A percentile compares a stretch with the other conserved stretches of the same genome.
Conservation (phyloP, 2,329 filamentous ascomycete species). For the Zymoseptoria brevis region DNA sequence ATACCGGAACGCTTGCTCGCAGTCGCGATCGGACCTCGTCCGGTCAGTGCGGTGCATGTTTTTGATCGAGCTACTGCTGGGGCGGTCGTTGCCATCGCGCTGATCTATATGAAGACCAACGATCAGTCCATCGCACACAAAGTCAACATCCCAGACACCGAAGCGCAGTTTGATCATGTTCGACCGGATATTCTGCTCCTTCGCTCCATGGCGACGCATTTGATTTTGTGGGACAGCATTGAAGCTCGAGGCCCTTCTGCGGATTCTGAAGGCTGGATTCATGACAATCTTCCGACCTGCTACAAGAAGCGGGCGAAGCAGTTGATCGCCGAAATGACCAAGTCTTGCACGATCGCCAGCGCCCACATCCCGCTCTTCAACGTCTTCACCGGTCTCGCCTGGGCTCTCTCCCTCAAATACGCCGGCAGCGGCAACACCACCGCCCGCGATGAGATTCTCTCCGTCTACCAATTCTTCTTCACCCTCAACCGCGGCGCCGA, state of each 20-base stretch:
- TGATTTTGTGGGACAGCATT: constrained; percentile 89
- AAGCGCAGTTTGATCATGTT: constrained; percentile 90
- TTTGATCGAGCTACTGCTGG: constrained; percentile 87
- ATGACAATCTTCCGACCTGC: constrained; percentile 60
- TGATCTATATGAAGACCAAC: constrained; percentile 97
- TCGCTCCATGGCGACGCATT: constrained; percentile 76
- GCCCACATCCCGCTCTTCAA: constrained; percentile 88
- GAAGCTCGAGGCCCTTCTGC: constrained; percentile 38
- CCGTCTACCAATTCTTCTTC: constrained; percentile 59
- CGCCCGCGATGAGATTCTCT: constrained; percentile 73
- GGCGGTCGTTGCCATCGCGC: constrained; percentile 79
- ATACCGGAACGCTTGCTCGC: constrained; percentile 80
- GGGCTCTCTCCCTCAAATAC: constrained; percentile 46
- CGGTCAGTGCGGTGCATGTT: constrained; percentile 85
- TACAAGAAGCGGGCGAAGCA: constrained; percentile 49
- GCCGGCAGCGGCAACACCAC: constrained; percentile 47
- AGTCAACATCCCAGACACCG: constrained; percentile 83
- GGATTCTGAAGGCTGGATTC: constrained; percentile 53
- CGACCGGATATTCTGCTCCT: constrained; percentile 87
- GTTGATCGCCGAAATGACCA: constrained; percentile 40
- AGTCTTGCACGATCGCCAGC: constrained; percentile 51
- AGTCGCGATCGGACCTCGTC: constrained; percentile 80
- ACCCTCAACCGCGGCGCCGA: constrained; percentile 19
- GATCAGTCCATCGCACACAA: constrained; percentile 80
- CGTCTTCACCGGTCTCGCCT: constrained; percentile 81